phyloP scores from a whole-genome alignment of 2,329 filamentous ascomycete species.

The Phialophora tarda region DNA sequence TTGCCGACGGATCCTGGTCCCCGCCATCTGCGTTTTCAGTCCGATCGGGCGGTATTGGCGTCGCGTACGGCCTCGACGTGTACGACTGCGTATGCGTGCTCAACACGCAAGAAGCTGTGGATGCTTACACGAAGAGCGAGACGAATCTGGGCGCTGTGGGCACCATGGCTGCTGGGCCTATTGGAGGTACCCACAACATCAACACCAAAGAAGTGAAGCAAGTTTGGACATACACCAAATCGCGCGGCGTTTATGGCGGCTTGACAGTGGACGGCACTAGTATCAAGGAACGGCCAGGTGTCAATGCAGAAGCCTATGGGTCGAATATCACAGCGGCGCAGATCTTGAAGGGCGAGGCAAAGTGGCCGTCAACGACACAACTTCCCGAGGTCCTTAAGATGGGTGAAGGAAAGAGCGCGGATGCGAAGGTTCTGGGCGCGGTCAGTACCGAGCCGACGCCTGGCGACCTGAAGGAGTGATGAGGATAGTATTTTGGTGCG shows the following conservation, averaged over 20 bases:
- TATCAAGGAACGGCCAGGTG: constrained; percentile 18
- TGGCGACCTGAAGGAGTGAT: constrained; percentile 20
- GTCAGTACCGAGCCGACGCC: constrained; percentile 24
- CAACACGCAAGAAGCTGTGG: constrained; percentile 29
- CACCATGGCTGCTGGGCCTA: constrained; percentile 26
- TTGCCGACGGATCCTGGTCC: constrained; percentile 31
- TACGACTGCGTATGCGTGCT: constrained; percentile 34
- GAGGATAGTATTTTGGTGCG: background rate
- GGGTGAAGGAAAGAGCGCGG: constrained; percentile 11
- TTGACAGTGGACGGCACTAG: constrained; percentile 29
- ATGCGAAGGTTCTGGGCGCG: constrained; percentile 11
- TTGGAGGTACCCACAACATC: constrained; percentile 22
- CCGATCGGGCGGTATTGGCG: constrained; percentile 22
- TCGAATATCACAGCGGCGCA: constrained; percentile 15
- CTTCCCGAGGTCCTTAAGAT: constrained; percentile 18
- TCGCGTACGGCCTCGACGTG: constrained; percentile 27
- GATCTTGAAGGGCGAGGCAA: constrained; percentile 22
- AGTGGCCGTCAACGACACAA: constrained; percentile 16
- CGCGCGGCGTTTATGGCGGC: constrained; percentile 27
- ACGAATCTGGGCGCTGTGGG: constrained; percentile 21
- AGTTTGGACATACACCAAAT: constrained; percentile 33
- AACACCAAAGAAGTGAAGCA: constrained; percentile 27
- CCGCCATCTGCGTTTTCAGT: constrained; percentile 28
- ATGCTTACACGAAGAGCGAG: constrained; percentile 18
- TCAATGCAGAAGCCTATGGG: constrained; percentile 28